Base-by-base conservation (phyloP, 495 filamentous ascomycete species). In the Aspergillus saccharolyticus region DNA sequence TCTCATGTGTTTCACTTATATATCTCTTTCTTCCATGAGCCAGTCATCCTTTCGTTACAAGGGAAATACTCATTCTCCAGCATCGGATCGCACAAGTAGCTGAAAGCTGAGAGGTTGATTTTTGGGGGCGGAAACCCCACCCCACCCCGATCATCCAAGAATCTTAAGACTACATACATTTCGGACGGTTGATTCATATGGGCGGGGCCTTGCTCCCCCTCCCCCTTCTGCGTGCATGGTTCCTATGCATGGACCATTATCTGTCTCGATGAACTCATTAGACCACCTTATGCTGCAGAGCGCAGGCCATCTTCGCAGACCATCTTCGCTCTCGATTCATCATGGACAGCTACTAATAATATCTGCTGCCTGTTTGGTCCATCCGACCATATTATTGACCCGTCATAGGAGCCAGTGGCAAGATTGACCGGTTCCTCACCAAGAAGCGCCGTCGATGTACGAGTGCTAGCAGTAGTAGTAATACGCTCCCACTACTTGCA, bases 171-270 rank as follows among this genome's bases (percentile, higher is more conserved):
- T 62, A 59, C 25, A 28, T 28, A 28, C 58, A 18, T 30, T 58
- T 39, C 51, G 19, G 60, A 63, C 65, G 65, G 65, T 67, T 67
- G 65, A 67, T 64, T 64, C 65, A 67, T 53, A 48, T 60, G 51
- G 59, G 65, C 65, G 65, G 65, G 62, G 65, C 61, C 43, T 21
- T 57, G 52, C 50, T 48, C 57, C 62, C 62, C 60, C 60, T n/a
- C n/a, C n/a, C n/a, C n/a, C n/a, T n/a, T n/a, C 63, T 59, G 25
- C 64, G 64, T 62, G 58, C 57, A 63, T 67, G 62, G 47, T 63
- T 61, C 58, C 61, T 55, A 53, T 63, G 65, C 65, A 65, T 67
- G 56, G 60, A 45, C 59, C 60, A 58, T 58, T 55, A 42, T 59
- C 43, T 45, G 47, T 43, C 49, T 59, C 39, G 59, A 60, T 60